Base-by-base conservation (phyloP, 176 grass and related monocot genomes). In the Eragrostis curvula region DNA sequence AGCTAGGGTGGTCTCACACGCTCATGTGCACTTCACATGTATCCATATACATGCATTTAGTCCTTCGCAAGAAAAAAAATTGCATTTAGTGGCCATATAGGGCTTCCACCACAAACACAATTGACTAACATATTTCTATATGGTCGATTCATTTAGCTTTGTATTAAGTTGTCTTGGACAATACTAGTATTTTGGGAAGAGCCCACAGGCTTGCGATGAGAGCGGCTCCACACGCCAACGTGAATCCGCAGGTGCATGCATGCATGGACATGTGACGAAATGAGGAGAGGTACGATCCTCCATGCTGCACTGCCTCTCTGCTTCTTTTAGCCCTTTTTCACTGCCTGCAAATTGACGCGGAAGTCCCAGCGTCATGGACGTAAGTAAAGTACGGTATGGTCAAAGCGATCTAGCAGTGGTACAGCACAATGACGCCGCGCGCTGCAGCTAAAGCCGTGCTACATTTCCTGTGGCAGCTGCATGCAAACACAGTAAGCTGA, bases 401-500 rank as follows among this genome's bases (percentile, higher is more conserved):
- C 63, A 32, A 69, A 77, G 43, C 42, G 15, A 49, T 40, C 43
- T 10, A 62, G 40, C 23, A 24, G 74, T 9, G 14, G 32, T 21
- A 16, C 48, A 46, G 5, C n/a, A 46, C 82, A 57, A 77, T 18
- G 73, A 78, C 51, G 28, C 41, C 59, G 43, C 71, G 32, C 16
- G 24, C 49, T 24, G 41, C 63, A 16, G 49, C 15, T 25, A 41
- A 52, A 47, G 25, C 82, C 62, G 11, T 17, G 24, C 17, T 70
- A 5, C 45, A 13, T 67, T 75, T 40, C 52, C 52, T 61, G 83
- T 41, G 30, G 70, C 40, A 63, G 81, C 61, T 8, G 46, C 16
- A 59, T 12, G 46, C 42, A 3, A 10, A 32, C 68, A 73, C 76
- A 79, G 76, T 66, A 45, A 36, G 17, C 76, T 47, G 75, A 64